Conservation (phyloP, 1,139 yeast genomes). For the Ogataea hybrid region DNA sequence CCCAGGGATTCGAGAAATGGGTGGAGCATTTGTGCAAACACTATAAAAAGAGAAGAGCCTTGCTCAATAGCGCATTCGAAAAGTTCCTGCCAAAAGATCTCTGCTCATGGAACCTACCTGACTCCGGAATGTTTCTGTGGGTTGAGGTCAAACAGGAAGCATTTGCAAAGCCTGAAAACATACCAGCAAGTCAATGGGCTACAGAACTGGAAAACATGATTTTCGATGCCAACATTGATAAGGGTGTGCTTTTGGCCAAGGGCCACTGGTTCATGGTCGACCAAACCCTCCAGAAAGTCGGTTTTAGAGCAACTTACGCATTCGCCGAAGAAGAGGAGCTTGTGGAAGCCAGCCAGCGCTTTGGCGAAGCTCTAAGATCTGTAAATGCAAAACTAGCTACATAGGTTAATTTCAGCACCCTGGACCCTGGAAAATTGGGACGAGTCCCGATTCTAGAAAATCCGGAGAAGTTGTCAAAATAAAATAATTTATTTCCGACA, state of each 20-base stretch:
- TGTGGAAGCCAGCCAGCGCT: conserved; percentile 33
- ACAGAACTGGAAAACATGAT: conserved; percentile 42
- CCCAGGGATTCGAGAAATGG: conserved; percentile 76
- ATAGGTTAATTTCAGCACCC: neutral
- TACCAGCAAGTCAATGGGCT: conserved; percentile 38
- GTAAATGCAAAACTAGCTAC: conserved; percentile 13
- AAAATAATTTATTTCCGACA: neutral
- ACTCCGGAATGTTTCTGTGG: conserved; percentile 59
- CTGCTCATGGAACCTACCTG: conserved; percentile 47
- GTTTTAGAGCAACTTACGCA: conserved; percentile 61
- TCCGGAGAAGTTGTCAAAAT: neutral
- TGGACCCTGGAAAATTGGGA: conserved; percentile 9
- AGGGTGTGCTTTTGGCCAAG: conserved; percentile 51
- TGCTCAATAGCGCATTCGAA: conserved; percentile 42
- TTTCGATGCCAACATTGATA: conserved; percentile 43
- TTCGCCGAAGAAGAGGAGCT: conserved; percentile 52
- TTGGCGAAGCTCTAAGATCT: conserved; percentile 25
- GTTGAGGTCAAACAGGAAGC: conserved; percentile 44
- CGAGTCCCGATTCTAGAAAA: conserved; percentile 14
- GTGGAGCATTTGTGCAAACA: conserved; percentile 69
- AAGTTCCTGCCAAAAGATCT: conserved; percentile 44
- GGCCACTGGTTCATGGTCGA: conserved; percentile 56
- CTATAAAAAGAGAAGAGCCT: conserved; percentile 71
- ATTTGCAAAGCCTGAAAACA: conserved; percentile 43
- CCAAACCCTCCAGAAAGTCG: conserved; percentile 37